Evolutionary conservation across 2,329 filamentous ascomycete species (phyloP), one percentile per base, ranked within the genome.

Genomic region (Trichoderma cornu-damae): DNA sequence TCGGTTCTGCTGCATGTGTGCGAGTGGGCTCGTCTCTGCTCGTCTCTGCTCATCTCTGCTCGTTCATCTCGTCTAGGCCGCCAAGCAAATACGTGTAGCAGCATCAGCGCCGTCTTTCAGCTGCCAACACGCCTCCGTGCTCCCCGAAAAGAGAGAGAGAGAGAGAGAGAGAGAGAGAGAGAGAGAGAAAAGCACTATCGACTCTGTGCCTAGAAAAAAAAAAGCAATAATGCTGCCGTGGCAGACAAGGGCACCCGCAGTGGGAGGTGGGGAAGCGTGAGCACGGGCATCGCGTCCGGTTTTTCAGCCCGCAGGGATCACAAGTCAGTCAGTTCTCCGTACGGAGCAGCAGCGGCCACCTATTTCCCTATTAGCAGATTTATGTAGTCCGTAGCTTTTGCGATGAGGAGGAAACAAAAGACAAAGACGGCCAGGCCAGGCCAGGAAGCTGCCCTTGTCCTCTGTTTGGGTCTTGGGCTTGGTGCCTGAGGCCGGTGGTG

Each of bases 21-120:
- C n/a, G 51, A 30, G 51, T 47, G 51, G 51, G 24, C 40, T 55
- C 40, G 12, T 30, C 34, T 47, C 42, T 47, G 32, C 42, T 16
- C 7, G 5, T 47, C 34, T 47, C 42, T 47, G 24, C 40, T 55
- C 40, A 7, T 30, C 34, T 47, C 42, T 47, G 32, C 42, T 16
- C 7, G 5, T 47, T 47, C 42, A 55, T 44, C 42, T 47, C 51
- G 51, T 24, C 38, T 55, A 55, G 3, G 40, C 51, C n/a, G 51
- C 51, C 42, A 55, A 55, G 49, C 26, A 4, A 34, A 30, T 20
- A 20, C n/a, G 30, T 24, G 32, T 20, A 12, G 40, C n/a, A 28
- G 50, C 38, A 53, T 35, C 50, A 44, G 38, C 50, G 20, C 38
- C 38, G 22, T 53, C 50, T 53, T 55, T 55, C 51, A 55, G 51